These are phyloP conservation scores for Tulasnella sp. DNA, from an alignment of 768 basidiomycete genomes.

Conservation along the genomic window DNA sequence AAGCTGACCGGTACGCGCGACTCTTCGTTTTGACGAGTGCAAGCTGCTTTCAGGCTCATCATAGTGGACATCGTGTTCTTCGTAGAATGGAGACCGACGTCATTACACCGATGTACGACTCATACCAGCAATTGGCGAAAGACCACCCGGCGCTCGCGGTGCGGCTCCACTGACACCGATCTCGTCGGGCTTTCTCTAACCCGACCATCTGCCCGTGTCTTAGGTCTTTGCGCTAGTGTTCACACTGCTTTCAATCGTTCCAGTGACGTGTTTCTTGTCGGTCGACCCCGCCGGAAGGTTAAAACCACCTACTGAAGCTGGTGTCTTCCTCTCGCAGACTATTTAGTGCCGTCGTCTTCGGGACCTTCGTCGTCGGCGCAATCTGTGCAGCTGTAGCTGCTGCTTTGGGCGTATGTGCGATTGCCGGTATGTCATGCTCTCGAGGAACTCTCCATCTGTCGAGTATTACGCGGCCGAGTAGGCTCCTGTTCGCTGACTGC, in stretches of 20 bases:
- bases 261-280: conserved; percentile 1
- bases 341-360: conserved; percentile 3
- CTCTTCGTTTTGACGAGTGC: neutral
- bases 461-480: neutral
- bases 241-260: neutral
- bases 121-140: conserved; percentile 4
- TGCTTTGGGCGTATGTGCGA: neutral
- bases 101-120: conserved; percentile 1
- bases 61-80: neutral
- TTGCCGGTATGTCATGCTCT: neutral
- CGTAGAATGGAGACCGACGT: conserved; percentile 3
- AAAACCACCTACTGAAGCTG: neutral
- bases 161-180: neutral
- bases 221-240: conserved; percentile 3
- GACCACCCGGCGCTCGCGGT: conserved; percentile 7
- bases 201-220: neutral
- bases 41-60: neutral
- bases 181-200: neutral
- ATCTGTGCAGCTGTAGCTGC: neutral
- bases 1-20: conserved; percentile 4
- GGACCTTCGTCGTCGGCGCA: neutral
- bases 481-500: neutral
- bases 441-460: neutral
- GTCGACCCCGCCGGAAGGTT: neutral
- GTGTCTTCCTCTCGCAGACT: neutral